These are phyloP conservation scores for Aspergillus brunneoviolaceus DNA, from an alignment of 2,329 filamentous ascomycete genomes.

Conservation along the genomic window DNA sequence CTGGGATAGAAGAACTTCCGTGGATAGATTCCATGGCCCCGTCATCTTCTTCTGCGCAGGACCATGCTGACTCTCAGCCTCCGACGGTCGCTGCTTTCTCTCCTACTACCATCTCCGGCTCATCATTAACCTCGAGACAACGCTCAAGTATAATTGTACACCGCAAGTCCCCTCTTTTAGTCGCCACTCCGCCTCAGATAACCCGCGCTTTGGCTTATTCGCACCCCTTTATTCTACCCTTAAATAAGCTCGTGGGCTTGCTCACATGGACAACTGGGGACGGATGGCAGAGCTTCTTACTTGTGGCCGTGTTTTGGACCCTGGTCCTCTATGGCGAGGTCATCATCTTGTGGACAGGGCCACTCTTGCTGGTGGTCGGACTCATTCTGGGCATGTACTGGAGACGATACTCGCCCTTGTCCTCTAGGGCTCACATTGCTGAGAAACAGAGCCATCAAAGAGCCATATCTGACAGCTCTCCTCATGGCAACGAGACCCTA, in stretches of 20 bases:
- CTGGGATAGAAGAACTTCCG: constrained; percentile 45
- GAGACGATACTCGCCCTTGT: constrained; percentile 82
- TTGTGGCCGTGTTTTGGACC: constrained; percentile 84
- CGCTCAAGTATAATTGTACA: constrained; percentile 92
- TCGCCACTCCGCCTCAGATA: constrained; percentile 91
- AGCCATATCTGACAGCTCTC: constrained; percentile 59
- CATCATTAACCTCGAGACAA: constrained; percentile 68
- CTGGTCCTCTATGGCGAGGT: constrained; percentile 80
- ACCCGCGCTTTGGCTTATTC: constrained; percentile 93
- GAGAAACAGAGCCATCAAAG: constrained; percentile 60
- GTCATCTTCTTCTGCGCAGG: constrained; percentile 38
- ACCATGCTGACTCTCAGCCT: constrained; percentile 48
- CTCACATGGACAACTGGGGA: constrained; percentile 93
- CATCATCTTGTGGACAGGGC: constrained; percentile 77
- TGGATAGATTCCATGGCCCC: constrained; percentile 57
- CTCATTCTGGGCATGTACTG: constrained; percentile 93
- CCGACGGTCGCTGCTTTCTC: constrained; percentile 90
- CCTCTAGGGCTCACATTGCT: constrained; percentile 75
- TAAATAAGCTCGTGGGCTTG: constrained; percentile 82
- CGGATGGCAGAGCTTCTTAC: constrained; percentile 93
- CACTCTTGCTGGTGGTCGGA: constrained; percentile 73
- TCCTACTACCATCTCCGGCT: constrained; percentile 71
- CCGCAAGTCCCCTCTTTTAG: constrained; percentile 89
- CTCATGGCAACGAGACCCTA: constrained; percentile 85
- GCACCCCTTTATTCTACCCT: constrained; percentile 85